Conservation (phyloP, 805 yeast species). For the Schizosaccharomyces japonicus region DNA sequence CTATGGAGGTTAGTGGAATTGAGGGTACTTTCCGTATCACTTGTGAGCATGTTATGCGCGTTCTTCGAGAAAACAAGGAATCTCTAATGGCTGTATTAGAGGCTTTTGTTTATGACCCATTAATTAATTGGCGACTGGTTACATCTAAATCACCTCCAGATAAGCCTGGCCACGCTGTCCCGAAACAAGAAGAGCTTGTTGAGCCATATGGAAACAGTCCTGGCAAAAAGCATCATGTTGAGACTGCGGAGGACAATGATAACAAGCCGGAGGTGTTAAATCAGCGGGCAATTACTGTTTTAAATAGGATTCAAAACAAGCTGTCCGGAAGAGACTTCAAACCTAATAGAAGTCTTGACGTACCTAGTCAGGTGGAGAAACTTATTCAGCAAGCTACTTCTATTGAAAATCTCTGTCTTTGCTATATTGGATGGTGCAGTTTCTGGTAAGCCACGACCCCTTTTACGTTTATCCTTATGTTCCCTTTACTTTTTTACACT, state of each 20-base stretch:
- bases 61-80: constrained; percentile 77
- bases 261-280: constrained; percentile 46
- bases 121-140: constrained; percentile 87
- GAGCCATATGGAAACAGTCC: neutral
- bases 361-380: constrained; percentile 77
- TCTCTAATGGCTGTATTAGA: constrained; percentile 93
- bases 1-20: constrained; percentile 96
- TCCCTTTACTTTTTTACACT: too few species aligned
- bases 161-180: neutral
- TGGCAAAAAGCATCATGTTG: neutral
- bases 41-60: constrained; percentile 91
- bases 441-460: constrained; percentile 56
- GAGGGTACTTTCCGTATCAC: constrained; percentile 94
- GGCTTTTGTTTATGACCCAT: constrained; percentile 95
- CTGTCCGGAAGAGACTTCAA: constrained; percentile 82
- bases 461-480: too few species aligned
- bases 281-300: constrained; percentile 73
- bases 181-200: constrained; percentile 1
- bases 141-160: neutral
- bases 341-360: constrained; percentile 42
- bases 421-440: constrained; percentile 96
- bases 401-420: constrained; percentile 86
- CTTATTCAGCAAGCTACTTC: constrained; percentile 89
- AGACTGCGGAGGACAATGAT: constrained; percentile 26
- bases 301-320: constrained; percentile 76